Percentiles rank a stretch among this genome's conserved stretches.
These are phyloP conservation scores for Solanum pinnatisectum DNA, from an alignment of 257 asterid species.

Conservation along the genomic window DNA sequence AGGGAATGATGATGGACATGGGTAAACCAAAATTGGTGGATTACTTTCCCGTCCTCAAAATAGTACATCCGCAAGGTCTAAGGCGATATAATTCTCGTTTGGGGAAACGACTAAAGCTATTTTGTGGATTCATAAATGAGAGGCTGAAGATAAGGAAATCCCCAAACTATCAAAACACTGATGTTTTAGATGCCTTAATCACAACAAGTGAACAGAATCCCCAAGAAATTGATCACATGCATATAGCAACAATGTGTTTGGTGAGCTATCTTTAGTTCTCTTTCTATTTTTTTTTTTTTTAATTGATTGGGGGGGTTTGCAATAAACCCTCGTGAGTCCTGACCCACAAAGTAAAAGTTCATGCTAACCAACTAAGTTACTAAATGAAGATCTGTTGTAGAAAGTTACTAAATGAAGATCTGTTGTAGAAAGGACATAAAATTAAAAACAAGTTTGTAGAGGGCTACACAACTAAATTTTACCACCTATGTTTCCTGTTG, in stretches of 20 bases:
- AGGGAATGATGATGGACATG: constrained; percentile 19
- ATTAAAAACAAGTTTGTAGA: too few relatives aligned
- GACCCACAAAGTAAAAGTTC: too few relatives aligned
- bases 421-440: too few relatives aligned
- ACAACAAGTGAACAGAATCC: background rate
- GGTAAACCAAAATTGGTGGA: constrained; percentile 37
- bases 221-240: background rate
- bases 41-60: constrained; percentile 31
- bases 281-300: background rate
- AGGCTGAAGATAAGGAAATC: background rate
- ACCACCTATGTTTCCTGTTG: background rate
- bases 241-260: background rate
- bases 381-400: too few relatives aligned
- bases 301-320: background rate
- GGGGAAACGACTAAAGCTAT: background rate
- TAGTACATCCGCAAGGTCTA: constrained; percentile 33
- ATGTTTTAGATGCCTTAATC: background rate
- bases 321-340: too few relatives aligned
- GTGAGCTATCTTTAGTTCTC: background rate
- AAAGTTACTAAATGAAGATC: background rate
- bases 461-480: background rate
- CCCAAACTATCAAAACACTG: background rate
- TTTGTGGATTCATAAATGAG: background rate
- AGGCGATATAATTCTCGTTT: background rate
- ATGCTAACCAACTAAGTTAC: background rate